Conservation (phyloP, 1,284 basidiomycete species). For the Grifola frondosa region DNA sequence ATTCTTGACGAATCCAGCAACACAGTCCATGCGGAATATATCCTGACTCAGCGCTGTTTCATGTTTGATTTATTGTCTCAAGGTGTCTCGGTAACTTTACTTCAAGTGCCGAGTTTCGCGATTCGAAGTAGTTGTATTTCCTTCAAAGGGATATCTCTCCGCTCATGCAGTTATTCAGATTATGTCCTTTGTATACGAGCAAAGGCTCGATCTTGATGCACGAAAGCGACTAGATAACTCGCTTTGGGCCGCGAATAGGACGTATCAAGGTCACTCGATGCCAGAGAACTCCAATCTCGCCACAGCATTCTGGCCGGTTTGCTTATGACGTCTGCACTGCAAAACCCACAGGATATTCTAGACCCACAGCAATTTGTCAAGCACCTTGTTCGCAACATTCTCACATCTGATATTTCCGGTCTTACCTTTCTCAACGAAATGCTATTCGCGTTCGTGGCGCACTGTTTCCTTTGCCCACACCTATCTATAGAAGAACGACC, state of each 20-base stretch:
- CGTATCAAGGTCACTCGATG: conserved; percentile 13
- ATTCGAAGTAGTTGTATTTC: conserved; percentile 51
- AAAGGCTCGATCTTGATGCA: conserved; percentile 26
- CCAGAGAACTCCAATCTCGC: conserved; percentile 10
- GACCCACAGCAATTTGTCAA: not conserved
- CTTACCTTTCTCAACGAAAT: conserved; percentile 17
- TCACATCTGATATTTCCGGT: not conserved
- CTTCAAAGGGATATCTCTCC: not conserved
- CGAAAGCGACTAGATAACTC: conserved; percentile 10
- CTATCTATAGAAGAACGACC: conserved; percentile 45
- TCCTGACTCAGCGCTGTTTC: conserved; percentile 49
- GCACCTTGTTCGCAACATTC: not conserved
- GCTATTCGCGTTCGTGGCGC: conserved; percentile 39
- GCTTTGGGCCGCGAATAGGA: conserved; percentile 22
- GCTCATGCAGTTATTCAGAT: conserved; percentile 33
- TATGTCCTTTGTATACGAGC: conserved; percentile 46
- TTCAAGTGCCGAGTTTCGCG: conserved; percentile 55
- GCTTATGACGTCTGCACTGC: conserved; percentile 6
- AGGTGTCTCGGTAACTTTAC: conserved; percentile 50
- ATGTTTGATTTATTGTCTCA: conserved; percentile 46
- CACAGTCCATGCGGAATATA: conserved; percentile 27
- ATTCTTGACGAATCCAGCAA: conserved; percentile 17
- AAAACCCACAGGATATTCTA: not conserved
- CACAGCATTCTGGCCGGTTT: conserved; percentile 1
- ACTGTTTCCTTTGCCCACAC: conserved; percentile 41